A percentile compares a stretch with the other conserved stretches of the same genome.
Conservation (phyloP, 192 early-diverging fungal genomes). For the Obelidium mucronatum region DNA sequence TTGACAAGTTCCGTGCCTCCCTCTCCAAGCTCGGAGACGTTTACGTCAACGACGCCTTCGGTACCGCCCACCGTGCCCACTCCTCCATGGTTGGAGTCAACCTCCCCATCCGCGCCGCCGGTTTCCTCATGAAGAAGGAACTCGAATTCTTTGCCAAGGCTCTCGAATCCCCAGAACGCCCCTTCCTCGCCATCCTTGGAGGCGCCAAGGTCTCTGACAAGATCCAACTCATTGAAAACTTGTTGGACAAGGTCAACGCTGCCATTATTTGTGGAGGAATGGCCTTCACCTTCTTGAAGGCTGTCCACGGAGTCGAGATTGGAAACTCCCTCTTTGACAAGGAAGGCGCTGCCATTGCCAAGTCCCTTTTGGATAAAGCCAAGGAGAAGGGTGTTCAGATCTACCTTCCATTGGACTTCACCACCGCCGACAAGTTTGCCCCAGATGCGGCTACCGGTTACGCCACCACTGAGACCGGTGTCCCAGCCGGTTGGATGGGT, state of each 20-base stretch:
- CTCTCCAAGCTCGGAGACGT: constrained; percentile 93
- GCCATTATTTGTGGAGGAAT: constrained; percentile 85
- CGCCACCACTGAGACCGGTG: constrained; percentile 88
- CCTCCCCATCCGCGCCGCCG: constrained; percentile 88
- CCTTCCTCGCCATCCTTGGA: constrained; percentile 97
- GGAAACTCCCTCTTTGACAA: constrained; percentile 93
- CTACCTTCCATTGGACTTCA: constrained; percentile 89
- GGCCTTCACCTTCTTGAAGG: constrained; percentile 99
- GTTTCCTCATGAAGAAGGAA: constrained; percentile 99
- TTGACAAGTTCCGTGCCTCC: constrained; percentile 89
- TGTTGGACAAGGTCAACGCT: constrained; percentile 87
- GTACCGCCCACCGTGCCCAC: constrained; percentile 98
- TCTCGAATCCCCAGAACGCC: constrained; percentile 88
- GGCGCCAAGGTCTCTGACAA: constrained; percentile 99
- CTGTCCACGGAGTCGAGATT: constrained; percentile 85
- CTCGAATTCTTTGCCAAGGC: constrained; percentile 98
- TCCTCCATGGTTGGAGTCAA: constrained; percentile 95
- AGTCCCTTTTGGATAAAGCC: constrained; percentile 85
- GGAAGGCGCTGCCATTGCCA: constrained; percentile 84
- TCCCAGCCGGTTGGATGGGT: constrained; percentile 91
- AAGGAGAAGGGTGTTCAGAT: constrained; percentile 88
- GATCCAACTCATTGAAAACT: constrained; percentile 97
- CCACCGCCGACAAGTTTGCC: constrained; percentile 88
- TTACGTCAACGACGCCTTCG: constrained; percentile 99
- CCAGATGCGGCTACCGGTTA: constrained; percentile 77